Conservation (phyloP, 2,329 filamentous ascomycete genomes). For the Hyphodiscus sp. region DNA sequence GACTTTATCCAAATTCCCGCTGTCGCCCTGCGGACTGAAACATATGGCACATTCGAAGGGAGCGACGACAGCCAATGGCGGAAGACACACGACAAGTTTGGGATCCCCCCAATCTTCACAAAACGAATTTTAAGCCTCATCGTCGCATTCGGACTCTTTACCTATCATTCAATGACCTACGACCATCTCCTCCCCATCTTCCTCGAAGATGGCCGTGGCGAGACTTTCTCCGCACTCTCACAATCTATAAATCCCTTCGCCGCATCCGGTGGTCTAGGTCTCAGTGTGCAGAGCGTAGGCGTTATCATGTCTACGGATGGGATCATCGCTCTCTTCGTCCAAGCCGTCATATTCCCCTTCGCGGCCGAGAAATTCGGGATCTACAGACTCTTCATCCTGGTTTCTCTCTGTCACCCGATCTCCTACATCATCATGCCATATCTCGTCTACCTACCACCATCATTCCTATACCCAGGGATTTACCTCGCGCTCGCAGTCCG, state of each 20-base stretch:
- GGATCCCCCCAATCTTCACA: constrained; percentile 44
- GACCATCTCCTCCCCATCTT: constrained; percentile 91
- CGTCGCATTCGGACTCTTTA: constrained; percentile 80
- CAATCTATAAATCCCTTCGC: constrained; percentile 39
- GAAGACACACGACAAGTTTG: constrained; percentile 25
- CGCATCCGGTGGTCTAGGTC: constrained; percentile 55
- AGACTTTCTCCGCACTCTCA: constrained; percentile 13
- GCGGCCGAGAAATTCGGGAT: constrained; percentile 53
- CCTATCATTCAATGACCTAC: constrained; percentile 92
- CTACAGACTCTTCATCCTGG: constrained; percentile 48
- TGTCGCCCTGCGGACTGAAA: constrained; percentile 69
- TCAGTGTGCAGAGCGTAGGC: constrained; percentile 56
- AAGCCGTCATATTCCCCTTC: constrained; percentile 54
- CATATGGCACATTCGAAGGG: constrained; percentile 63
- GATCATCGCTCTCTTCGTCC: constrained; percentile 51
- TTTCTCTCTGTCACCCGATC: constrained; percentile 54
- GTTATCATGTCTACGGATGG: constrained; percentile 55
- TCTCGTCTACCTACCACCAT: constrained; percentile 46
- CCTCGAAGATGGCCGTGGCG: constrained; percentile 66
- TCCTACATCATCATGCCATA: constrained; percentile 54
- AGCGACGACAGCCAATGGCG: constrained; percentile 26
- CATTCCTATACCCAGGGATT: constrained; percentile 49
- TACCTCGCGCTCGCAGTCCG: constrained; percentile 43
- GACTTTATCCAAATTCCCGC: constrained; percentile 67
- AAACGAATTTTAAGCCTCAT: constrained; percentile 68